Base-by-base conservation (phyloP, 2,329 filamentous ascomycete genomes). In the Huntiella moniliformis region DNA sequence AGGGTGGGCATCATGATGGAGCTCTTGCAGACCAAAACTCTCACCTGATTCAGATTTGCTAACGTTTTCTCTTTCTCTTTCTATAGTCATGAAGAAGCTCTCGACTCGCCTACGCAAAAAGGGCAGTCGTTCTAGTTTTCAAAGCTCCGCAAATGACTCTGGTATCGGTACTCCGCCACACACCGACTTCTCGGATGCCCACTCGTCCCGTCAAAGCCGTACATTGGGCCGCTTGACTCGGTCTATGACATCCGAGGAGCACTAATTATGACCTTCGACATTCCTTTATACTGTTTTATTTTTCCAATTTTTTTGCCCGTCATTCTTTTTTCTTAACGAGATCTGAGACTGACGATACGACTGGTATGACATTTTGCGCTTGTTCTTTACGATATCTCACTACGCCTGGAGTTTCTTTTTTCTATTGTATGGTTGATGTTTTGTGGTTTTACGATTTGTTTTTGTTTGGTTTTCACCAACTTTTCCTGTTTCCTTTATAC, bases 51-150 rank as follows among this genome's bases (percentile, higher is more conserved):
- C 33, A 17, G 36, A 12, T 10, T 36, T 16, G 16, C 13, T 47
- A 28, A 35, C 38, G n/a, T n/a, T n/a, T n/a, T 31, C 15, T 38
- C 33, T 38, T 7, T 32, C 43, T 40, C 35, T 39, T 36, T 32
- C 38, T 16, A 44, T 41, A 50, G 44, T 50, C 48, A 50, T 44
- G 48, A 50, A 50, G 44, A 50, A 50, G 48, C 41, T 50, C 31
- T 44, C 44, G 7, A 34, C 18, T 32, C 42, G 42, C 18, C 37
- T 38, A 13, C 38, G 35, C 22, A 50, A 42, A 18, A 50, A 50
- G 18, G 18, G 39, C 17, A 46, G 35, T 16, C 42, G 36, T 37
- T 37, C 40, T 33, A 41, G 39, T 18, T 47, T 45, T 45, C 43
- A 45, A 35, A 46, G 48, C 37, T 37, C 42, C 32, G 17, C 48